Evolutionary conservation across 2,329 filamentous ascomycete genomes (phyloP).

Genomic region (Hypoxylon sp.): DNA sequence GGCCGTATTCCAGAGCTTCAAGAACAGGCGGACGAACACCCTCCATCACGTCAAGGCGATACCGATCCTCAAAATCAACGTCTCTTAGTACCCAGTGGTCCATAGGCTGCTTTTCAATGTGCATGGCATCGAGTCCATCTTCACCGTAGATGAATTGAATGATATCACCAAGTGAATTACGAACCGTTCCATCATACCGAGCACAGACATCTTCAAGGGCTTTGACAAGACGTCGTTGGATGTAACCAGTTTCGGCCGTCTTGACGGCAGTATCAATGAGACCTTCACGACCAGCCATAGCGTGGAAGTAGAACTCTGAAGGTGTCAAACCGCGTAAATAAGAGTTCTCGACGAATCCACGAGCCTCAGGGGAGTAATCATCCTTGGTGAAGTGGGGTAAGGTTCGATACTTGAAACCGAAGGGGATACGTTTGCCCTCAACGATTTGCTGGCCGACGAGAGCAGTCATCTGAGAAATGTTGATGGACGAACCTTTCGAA

Average conservation of each 20-base stretch:
- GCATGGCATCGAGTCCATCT: constrained; percentile 92
- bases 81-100: constrained; percentile 88
- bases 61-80: constrained; percentile 82
- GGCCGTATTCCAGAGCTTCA: constrained; percentile 86
- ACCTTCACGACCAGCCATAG: constrained; percentile 99
- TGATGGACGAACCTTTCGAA: constrained; percentile 98
- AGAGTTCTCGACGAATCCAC: constrained; percentile 98
- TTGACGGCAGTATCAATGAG: constrained; percentile 99
- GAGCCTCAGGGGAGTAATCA: constrained; percentile 96
- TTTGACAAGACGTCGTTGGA: constrained; percentile 97
- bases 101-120: constrained; percentile 93
- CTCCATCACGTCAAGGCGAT: constrained; percentile 89
- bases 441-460: constrained; percentile 98
- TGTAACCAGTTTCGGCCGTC: constrained; percentile 98
- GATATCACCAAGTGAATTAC: constrained; percentile 96
- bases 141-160: constrained; percentile 98
- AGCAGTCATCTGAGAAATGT: constrained; percentile 99
- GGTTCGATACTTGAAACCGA: constrained; percentile 98
- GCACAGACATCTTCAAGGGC: constrained; percentile 97
- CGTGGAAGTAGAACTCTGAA: constrained; percentile 99
- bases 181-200: constrained; percentile 96
- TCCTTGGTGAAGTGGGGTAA: constrained; percentile 99
- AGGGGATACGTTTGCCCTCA: constrained; percentile 98
- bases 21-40: constrained; percentile 69
- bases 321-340: constrained; percentile 96